phyloP scores from a whole-genome alignment of 108 stramenopile genomes.

The Cylindrotheca closterium region DNA sequence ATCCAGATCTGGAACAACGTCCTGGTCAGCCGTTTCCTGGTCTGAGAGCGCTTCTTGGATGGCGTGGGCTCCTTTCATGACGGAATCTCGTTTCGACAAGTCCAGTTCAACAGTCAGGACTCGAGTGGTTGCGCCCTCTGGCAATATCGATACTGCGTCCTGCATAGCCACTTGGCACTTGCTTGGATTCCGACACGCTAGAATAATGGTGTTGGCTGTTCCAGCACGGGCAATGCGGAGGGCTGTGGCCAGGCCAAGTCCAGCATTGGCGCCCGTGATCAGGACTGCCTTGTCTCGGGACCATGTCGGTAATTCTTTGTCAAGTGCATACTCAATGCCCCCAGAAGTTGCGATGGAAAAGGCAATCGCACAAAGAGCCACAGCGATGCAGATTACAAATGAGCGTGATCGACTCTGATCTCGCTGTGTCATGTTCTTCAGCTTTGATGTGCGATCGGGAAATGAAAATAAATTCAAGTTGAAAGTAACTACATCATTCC shows the following conservation, averaged over 20 bases:
- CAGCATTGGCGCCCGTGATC: conserved; percentile 21
- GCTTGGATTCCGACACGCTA: conserved; percentile 3
- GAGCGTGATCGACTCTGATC: too few species aligned
- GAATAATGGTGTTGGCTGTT: conserved; percentile 2
- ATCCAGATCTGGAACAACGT: conserved; percentile 1
- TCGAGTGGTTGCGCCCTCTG: background rate
- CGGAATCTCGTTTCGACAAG: background rate
- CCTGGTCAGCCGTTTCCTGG: too few species aligned
- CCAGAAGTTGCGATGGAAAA: too few species aligned
- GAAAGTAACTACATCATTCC: too few species aligned
- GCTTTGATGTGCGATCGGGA: too few species aligned
- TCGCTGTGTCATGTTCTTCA: too few species aligned
- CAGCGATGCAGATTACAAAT: too few species aligned
- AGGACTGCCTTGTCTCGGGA: too few species aligned
- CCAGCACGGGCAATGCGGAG: background rate
- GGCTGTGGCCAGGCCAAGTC: conserved; percentile 13
- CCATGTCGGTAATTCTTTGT: too few species aligned
- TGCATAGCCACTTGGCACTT: conserved; percentile 2
- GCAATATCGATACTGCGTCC: background rate
- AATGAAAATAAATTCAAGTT: too few species aligned
- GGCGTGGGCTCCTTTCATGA: background rate
- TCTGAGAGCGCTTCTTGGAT: background rate
- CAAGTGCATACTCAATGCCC: too few species aligned
- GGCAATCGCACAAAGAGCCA: too few species aligned
- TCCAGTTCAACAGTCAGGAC: background rate